A percentile compares a stretch with the other conserved stretches of the same genome.
Conservation (phyloP, 306 rosid species). For the Rosa lucieae region DNA sequence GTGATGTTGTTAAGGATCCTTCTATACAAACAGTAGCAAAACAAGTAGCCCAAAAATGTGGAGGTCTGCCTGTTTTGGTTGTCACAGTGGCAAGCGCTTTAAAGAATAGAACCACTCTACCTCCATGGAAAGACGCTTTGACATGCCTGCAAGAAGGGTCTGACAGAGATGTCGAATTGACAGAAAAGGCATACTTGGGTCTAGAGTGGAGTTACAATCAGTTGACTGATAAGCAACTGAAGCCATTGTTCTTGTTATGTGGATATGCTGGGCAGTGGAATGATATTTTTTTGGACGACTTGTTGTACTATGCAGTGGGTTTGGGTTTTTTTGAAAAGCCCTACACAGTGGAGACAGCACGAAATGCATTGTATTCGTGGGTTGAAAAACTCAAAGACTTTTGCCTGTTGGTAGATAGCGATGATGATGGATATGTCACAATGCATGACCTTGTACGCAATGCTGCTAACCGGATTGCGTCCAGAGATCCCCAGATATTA, state of each 20-base stretch:
- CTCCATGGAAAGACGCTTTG: not conserved
- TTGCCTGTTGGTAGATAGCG: not conserved
- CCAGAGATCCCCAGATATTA: not conserved
- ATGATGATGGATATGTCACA: not conserved
- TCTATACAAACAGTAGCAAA: not conserved
- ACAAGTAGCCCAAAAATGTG: not conserved
- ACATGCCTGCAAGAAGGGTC: not conserved
- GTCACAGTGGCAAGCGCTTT: not conserved
- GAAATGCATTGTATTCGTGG: not conserved
- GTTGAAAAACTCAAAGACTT: slow-evolving; percentile 11
- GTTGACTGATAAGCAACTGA: not conserved
- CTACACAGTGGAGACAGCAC: not conserved
- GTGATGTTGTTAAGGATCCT: not conserved
- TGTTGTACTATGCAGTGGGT: slow-evolving; percentile 33
- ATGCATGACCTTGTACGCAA: slow-evolving; percentile 33
- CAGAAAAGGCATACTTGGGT: not conserved
- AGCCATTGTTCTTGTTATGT: slow-evolving; percentile 30
- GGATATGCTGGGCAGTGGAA: not conserved
- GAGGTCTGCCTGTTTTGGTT: slow-evolving; percentile 1
- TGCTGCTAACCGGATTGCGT: slow-evolving; percentile 20
- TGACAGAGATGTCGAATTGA: not conserved
- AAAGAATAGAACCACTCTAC: not conserved
- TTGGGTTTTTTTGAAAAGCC: slow-evolving; percentile 9
- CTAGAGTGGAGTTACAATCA: slow-evolving; percentile 26
- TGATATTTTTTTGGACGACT: slow-evolving; percentile 8